Percentiles rank a stretch among this genome's conserved stretches.
These are phyloP conservation scores for Plasmodium cynomolgi DNA, from an alignment of 169 alveolate genomes.

Conservation along the genomic window DNA sequence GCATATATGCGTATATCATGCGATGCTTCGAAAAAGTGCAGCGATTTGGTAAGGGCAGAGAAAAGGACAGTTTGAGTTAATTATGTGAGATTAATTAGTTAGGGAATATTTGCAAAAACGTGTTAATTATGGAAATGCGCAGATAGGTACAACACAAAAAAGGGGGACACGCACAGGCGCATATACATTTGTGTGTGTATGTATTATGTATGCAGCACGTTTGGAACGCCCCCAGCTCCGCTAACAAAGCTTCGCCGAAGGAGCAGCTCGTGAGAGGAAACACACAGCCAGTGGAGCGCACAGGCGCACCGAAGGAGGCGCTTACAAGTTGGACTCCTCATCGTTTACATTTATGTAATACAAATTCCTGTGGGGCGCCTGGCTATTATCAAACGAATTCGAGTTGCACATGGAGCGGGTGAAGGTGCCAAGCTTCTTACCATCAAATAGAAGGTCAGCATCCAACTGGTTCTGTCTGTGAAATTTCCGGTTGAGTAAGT, in stretches of 20 bases:
- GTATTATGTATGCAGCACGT: background rate
- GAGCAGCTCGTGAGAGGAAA: no score
- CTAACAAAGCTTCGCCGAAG: background rate
- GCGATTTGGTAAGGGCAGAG: background rate
- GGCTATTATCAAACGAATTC: background rate
- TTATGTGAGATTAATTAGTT: background rate
- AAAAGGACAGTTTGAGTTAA: background rate
- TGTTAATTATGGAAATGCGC: background rate
- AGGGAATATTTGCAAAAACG: background rate
- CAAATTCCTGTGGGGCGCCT: constrained; percentile 11
- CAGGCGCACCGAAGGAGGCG: background rate
- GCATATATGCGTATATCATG: background rate
- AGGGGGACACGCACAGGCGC: background rate
- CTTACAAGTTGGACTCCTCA: background rate
- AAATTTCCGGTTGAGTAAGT: constrained; percentile 78
- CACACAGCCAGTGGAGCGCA: background rate
- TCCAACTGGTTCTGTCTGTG: constrained; percentile 53
- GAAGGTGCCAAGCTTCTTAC: background rate
- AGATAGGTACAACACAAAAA: background rate
- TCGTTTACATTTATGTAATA: constrained; percentile 27
- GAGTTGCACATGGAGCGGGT: constrained; percentile 6
- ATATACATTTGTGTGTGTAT: background rate
- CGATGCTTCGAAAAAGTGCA: background rate
- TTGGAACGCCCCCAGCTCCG: background rate
- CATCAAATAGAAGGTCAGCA: background rate